Conservation (phyloP, 2,329 filamentous ascomycete species). For the Ophiosphaerella narmari region DNA sequence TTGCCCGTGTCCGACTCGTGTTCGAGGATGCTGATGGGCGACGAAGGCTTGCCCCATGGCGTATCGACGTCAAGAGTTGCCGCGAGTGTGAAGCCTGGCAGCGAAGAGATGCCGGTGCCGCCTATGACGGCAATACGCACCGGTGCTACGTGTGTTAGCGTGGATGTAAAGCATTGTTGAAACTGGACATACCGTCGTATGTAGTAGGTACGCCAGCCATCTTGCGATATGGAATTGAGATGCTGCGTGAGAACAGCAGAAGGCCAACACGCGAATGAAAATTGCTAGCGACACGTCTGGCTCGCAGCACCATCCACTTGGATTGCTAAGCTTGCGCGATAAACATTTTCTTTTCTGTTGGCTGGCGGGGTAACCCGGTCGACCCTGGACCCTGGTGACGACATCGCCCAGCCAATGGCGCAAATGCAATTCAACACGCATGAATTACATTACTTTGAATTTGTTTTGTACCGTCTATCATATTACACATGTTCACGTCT, state of each 20-base stretch:
- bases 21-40: slow-evolving; percentile 82
- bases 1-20: slow-evolving; percentile 72
- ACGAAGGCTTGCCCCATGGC: slow-evolving; percentile 84
- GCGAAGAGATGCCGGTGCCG: slow-evolving; percentile 86
- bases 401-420: slow-evolving; percentile 16
- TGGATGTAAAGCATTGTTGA: not conserved
- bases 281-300: slow-evolving; percentile 2
- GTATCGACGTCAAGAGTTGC: slow-evolving; percentile 77
- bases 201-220: slow-evolving; percentile 42
- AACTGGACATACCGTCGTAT: slow-evolving; percentile 28
- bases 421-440: too few relatives aligned
- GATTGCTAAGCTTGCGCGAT: slow-evolving; percentile 10
- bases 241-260: slow-evolving; percentile 9
- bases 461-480: too few relatives aligned
- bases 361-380: slow-evolving; percentile 24
- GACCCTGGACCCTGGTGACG: slow-evolving; percentile 27
- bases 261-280: not conserved
- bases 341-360: slow-evolving; percentile 20
- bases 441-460: too few relatives aligned
- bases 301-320: slow-evolving; percentile 24
- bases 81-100: slow-evolving; percentile 84
- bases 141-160: slow-evolving; percentile 45
- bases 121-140: slow-evolving; percentile 58
- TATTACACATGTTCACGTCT: too few relatives aligned
- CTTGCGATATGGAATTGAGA: slow-evolving; percentile 34